Evolutionary conservation across 78 protist genomes (phyloP).

Genomic region (Dictyostelium purpureum): DNA sequence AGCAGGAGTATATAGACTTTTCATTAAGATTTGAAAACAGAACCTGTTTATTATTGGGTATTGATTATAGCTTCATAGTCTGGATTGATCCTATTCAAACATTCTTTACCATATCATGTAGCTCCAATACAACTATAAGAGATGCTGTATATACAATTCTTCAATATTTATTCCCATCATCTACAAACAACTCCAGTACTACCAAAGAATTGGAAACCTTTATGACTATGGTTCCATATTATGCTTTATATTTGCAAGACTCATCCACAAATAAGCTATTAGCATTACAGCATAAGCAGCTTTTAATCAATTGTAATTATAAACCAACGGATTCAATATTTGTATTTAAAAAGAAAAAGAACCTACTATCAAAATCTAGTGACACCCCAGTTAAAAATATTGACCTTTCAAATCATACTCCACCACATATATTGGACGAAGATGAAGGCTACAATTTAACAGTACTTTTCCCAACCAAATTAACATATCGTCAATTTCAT

Average conservation of each 20-base stretch:
- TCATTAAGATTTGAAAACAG: conserved; percentile 57
- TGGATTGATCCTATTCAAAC: conserved; percentile 74
- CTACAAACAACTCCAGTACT: neutral
- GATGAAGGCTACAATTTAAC: conserved; percentile 73
- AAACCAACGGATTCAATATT: conserved; percentile 18
- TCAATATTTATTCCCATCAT: conserved; percentile 55
- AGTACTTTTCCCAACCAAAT: conserved; percentile 61
- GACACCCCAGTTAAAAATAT: neutral
- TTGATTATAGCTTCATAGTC: neutral
- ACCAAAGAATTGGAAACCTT: neutral
- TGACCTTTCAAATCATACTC: neutral
- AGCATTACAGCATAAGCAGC: conserved; percentile 67
- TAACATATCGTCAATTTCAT: conserved; percentile 68
- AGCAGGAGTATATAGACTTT: conserved; percentile 72
- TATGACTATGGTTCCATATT: neutral
- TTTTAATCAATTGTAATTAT: conserved; percentile 16
- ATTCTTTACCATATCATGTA: conserved; percentile 36
- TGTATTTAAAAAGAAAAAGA: conserved; percentile 36
- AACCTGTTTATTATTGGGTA: conserved; percentile 36
- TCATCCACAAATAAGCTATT: neutral
- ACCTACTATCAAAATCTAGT: neutral
- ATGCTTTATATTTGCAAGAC: conserved; percentile 53
- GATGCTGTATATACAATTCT: conserved; percentile 39
- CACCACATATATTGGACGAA: conserved; percentile 5
- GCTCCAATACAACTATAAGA: conserved; percentile 36